Base-by-base conservation (phyloP, 495 filamentous ascomycete genomes). In the Aspergillus funiculosus region DNA sequence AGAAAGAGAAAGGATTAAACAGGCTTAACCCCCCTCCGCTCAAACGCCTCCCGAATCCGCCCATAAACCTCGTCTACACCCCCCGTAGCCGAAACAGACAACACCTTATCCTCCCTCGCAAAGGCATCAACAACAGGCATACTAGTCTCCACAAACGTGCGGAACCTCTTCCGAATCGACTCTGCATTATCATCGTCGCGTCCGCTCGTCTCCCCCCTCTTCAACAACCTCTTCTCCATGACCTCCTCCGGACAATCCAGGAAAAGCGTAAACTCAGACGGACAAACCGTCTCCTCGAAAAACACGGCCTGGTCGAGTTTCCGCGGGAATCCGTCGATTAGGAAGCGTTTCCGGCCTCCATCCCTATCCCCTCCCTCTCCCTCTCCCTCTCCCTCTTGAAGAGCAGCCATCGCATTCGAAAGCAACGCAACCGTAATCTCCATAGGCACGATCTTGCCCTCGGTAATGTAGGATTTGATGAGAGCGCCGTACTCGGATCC, bases 381-480 rank as follows among this genome's bases (percentile, higher is more conserved):
- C 20, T 7, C 31, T 39, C 24, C n/a, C n/a, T n/a, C n/a, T n/a
- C n/a, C n/a, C n/a, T 39, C 20, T 39, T 20, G 20, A 62, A 45
- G 7, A 89, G 74, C 79, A 43, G 72, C 78, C 86, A 98, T 96
- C 6, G 89, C 86, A 61, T 94, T 89, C 64, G 95, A 92, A 3
- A 98, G 77, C 11, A 98, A 64, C 20, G 85, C 81, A 27, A 98
- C 83, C n/a, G 92, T 98, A 15, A 98, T 89, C 60, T 97, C 91
- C 91, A 95, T 95, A 7, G 92, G 92, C 51, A 98, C 92, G 65
- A 98, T 98, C 54, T 79, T 82, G 49, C 92, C 92, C 60, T 98
- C 83, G 27, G 79, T 80, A 74, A 98, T 98, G 72, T 89, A 88
- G 35, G 80, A 71, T 47, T 81, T 82, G 76, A 98, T 98, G 65